These are phyloP conservation scores for Solanum pennellii DNA, from an alignment of 257 asterid species.

Conservation along the genomic window DNA sequence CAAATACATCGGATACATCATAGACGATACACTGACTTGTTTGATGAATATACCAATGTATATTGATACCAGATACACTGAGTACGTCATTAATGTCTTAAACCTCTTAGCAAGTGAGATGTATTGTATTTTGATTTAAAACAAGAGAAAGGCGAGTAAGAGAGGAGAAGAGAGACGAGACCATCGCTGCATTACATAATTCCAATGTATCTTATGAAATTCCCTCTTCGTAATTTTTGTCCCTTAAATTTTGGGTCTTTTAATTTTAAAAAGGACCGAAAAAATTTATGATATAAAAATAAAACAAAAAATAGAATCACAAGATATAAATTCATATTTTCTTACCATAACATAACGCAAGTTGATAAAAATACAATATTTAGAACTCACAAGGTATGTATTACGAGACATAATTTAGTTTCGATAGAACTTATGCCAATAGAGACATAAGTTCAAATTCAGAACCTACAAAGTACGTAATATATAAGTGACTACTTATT, in stretches of 20 bases:
- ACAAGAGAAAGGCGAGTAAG: neutral
- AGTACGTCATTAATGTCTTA: neutral
- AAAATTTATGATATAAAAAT: no score
- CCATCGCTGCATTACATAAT: no score
- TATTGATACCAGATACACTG: no score
- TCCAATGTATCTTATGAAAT: neutral
- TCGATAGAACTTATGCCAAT: neutral
- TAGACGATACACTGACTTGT: no score
- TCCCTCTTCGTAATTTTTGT: neutral
- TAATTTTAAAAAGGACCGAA: no score
- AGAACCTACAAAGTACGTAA: neutral
- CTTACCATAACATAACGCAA: neutral
- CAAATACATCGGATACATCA: no score
- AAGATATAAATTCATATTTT: no score
- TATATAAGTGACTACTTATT: no score
- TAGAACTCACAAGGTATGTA: neutral
- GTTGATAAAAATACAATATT: neutral
- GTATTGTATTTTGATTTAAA: no score
- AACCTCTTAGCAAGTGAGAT: neutral
- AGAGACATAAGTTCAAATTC: no score
- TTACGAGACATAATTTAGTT: neutral
- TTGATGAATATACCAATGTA: no score
- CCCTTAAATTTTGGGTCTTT: neutral
- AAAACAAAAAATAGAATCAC: no score
- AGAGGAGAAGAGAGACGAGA: neutral